Conservation (phyloP, 352 stramenopile genomes). For the Blastocystis sp. region DNA sequence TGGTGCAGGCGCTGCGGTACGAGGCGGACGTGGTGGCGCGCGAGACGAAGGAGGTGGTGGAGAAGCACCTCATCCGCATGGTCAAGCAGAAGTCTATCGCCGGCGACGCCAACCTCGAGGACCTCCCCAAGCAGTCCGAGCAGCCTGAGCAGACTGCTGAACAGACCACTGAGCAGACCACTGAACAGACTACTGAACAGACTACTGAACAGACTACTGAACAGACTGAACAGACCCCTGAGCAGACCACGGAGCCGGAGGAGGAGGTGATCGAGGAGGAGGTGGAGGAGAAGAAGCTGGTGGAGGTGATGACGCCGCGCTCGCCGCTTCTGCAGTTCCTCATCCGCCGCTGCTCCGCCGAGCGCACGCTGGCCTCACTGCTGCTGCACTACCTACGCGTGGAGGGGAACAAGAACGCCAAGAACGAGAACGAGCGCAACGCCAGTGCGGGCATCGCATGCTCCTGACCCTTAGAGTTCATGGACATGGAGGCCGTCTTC, state of each 20-base stretch:
- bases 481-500: slow-evolving; percentile 36
- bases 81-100: slow-evolving; percentile 22
- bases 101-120: not conserved
- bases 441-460: not conserved
- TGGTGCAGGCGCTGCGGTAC: slow-evolving; percentile 94
- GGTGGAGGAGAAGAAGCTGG: not conserved
- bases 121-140: not conserved
- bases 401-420: slow-evolving; percentile 1
- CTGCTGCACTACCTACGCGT: slow-evolving; percentile 47
- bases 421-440: not conserved
- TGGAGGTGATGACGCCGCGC: slow-evolving; percentile 2
- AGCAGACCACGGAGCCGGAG: not conserved
- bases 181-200: not conserved
- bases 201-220: not conserved
- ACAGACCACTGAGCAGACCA: not conserved
- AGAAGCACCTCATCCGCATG: slow-evolving; percentile 35
- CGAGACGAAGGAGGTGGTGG: slow-evolving; percentile 32
- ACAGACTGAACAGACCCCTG: not conserved
- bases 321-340: slow-evolving; percentile 45
- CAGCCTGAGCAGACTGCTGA: not conserved
- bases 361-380: slow-evolving; percentile 31
- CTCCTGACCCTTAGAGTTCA: slow-evolving; percentile 4
- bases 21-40: slow-evolving; percentile 72
- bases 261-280: slow-evolving; percentile 44
- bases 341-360: not conserved